These are phyloP conservation scores for Linderniella brevidens DNA, from an alignment of 257 asterid species.

Conservation along the genomic window DNA sequence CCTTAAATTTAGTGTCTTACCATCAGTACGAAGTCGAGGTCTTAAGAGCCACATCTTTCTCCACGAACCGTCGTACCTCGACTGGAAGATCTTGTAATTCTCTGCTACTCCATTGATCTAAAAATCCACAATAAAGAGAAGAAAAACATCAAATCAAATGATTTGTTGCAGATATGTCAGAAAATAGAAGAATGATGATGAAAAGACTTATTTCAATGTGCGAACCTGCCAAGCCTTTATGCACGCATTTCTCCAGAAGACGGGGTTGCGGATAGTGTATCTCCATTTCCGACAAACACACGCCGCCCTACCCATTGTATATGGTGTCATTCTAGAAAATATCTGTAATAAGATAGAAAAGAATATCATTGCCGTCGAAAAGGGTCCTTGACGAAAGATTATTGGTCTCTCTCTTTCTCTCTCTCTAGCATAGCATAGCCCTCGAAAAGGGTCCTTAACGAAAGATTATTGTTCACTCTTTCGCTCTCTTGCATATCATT, in stretches of 20 bases:
- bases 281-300: constrained; percentile 98
- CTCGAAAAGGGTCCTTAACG: too few relatives aligned
- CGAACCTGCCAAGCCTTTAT: constrained; percentile 94
- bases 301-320: constrained; percentile 72
- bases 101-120: constrained; percentile 55
- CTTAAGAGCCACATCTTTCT: constrained; percentile 94
- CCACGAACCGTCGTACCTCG: constrained; percentile 76
- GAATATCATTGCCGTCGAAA: neutral
- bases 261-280: constrained; percentile 81
- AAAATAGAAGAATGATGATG: neutral
- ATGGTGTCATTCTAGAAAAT: constrained; percentile 60
- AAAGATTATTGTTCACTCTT: too few relatives aligned
- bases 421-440: too few relatives aligned
- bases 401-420: too few relatives aligned
- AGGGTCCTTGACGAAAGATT: neutral
- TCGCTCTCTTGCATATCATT: too few relatives aligned
- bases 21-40: constrained; percentile 92
- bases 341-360: constrained; percentile 27
- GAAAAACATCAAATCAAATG: too few relatives aligned
- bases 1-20: constrained; percentile 17
- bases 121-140: constrained; percentile 9
- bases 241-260: constrained; percentile 90
- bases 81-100: constrained; percentile 57
- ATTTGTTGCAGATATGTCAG: too few relatives aligned
- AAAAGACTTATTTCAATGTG: constrained; percentile 1